phyloP scores from a whole-genome alignment of 2,329 filamentous ascomycete species.

The Plenodomus lindquistii region DNA sequence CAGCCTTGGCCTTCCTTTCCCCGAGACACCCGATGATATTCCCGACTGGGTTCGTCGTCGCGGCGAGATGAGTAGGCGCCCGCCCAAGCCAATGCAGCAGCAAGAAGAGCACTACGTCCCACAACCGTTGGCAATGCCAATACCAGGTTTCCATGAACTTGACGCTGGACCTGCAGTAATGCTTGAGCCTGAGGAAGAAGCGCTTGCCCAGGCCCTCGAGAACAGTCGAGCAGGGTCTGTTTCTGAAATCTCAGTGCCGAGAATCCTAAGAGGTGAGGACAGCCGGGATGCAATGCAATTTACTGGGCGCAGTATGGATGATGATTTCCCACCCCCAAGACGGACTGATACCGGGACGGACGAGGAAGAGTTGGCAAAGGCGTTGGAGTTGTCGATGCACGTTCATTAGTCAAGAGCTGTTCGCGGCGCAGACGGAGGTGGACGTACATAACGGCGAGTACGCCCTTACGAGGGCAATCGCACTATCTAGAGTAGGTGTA shows the following conservation, averaged over 20 bases:
- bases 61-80: not conserved
- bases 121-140: not conserved
- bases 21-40: not conserved
- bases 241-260: not conserved
- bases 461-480: too few species aligned
- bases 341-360: not conserved
- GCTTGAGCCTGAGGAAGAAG: not conserved
- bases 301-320: not conserved
- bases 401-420: too few species aligned
- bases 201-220: not conserved
- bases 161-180: not conserved
- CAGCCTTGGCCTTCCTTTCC: not conserved
- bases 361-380: not conserved
- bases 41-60: not conserved
- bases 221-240: not conserved
- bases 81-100: not conserved
- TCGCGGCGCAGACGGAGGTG: too few species aligned
- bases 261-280: not conserved
- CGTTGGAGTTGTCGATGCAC: not conserved
- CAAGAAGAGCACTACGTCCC: not conserved
- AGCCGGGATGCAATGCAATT: not conserved
- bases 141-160: not conserved
- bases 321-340: not conserved
- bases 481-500: too few species aligned
- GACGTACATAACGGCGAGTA: too few species aligned